Conservation (phyloP, 2,329 filamentous ascomycete species). For the Phyllosticta citriasiana region DNA sequence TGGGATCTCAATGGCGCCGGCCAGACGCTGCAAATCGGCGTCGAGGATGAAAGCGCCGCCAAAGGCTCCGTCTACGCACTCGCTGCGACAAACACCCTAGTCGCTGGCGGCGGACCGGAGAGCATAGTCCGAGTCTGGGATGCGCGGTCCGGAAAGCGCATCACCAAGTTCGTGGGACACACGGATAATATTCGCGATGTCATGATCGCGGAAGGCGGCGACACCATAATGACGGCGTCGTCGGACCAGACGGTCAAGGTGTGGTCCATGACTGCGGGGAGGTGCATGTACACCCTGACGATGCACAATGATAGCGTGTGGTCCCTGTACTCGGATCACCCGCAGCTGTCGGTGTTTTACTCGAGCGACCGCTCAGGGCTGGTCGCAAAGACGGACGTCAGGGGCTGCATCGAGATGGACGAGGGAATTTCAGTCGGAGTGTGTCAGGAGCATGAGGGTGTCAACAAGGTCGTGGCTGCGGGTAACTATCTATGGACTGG, state of each 20-base stretch:
- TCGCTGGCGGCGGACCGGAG: slow-evolving; percentile 90
- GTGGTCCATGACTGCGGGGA: slow-evolving; percentile 89
- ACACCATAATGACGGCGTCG: slow-evolving; percentile 87
- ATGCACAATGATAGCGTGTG: slow-evolving; percentile 99
- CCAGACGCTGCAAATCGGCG: slow-evolving; percentile 77
- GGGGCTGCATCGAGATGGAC: slow-evolving; percentile 66
- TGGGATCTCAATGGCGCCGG: slow-evolving; percentile 90
- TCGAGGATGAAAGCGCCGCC: slow-evolving; percentile 65
- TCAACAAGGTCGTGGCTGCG: slow-evolving; percentile 53
- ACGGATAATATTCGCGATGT: slow-evolving; percentile 91
- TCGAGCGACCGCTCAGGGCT: slow-evolving; percentile 86
- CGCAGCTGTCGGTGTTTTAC: slow-evolving; percentile 81
- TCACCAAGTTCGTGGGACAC: slow-evolving; percentile 95
- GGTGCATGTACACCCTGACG: slow-evolving; percentile 95
- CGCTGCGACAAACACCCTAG: slow-evolving; percentile 64
- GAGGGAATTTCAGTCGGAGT: slow-evolving; percentile 85
- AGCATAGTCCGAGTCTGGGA: slow-evolving; percentile 91
- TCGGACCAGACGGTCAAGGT: slow-evolving; percentile 97
- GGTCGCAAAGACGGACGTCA: slow-evolving; percentile 91
- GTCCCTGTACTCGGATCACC: slow-evolving; percentile 85
- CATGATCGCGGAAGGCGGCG: slow-evolving; percentile 76
- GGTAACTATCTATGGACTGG: slow-evolving; percentile 82
- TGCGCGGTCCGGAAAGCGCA: slow-evolving; percentile 72
- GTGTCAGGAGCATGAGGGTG: slow-evolving; percentile 80
- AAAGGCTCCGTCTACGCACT: slow-evolving; percentile 96